Percentiles rank a stretch among this genome's conserved stretches.
phyloP scores from a whole-genome alignment of 2,329 filamentous ascomycete genomes.

The Colletotrichum sublineola region DNA sequence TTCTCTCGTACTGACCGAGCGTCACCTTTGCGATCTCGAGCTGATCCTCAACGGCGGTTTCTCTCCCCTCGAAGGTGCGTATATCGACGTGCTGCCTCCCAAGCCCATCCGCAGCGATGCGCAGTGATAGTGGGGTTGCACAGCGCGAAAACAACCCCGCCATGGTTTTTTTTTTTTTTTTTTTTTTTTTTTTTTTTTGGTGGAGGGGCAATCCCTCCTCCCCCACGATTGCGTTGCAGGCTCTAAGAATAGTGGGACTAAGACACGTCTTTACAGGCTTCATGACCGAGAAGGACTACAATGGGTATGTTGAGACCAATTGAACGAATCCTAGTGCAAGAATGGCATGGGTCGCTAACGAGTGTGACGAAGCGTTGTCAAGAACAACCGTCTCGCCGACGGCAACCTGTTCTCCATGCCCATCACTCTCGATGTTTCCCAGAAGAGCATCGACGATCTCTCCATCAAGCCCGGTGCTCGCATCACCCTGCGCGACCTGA shows the following conservation, averaged over 20 bases:
- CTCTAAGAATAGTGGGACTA: conserved; percentile 26
- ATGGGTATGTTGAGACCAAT: conserved; percentile 72
- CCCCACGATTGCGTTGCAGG: conserved; percentile 34
- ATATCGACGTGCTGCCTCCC: conserved; percentile 4
- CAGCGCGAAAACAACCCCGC: conserved; percentile 36
- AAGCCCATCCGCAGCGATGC: conserved; percentile 10
- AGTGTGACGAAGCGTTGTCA: conserved; percentile 78
- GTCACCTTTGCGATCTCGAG: conserved; percentile 97
- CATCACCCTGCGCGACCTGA: conserved; percentile 91
- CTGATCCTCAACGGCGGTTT: conserved; percentile 98
- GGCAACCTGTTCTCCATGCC: conserved; percentile 97
- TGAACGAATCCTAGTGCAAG: neutral
- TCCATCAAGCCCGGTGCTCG: conserved; percentile 84
- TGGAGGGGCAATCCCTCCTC: conserved; percentile 32
- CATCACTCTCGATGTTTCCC: conserved; percentile 89
- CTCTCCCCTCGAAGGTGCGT: conserved; percentile 93
- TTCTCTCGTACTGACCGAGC: conserved; percentile 87
- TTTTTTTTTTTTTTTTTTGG: too few relatives aligned
- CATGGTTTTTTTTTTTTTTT: conserved; percentile 32
- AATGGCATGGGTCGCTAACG: conserved; percentile 48
- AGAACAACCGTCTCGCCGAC: conserved; percentile 86
- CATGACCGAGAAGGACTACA: conserved; percentile 97
- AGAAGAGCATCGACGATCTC: conserved; percentile 79
- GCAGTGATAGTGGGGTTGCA: conserved; percentile 41
- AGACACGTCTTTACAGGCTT: conserved; percentile 74